Base-by-base conservation (phyloP, 495 filamentous ascomycete species). In the Neurospora sp. region DNA sequence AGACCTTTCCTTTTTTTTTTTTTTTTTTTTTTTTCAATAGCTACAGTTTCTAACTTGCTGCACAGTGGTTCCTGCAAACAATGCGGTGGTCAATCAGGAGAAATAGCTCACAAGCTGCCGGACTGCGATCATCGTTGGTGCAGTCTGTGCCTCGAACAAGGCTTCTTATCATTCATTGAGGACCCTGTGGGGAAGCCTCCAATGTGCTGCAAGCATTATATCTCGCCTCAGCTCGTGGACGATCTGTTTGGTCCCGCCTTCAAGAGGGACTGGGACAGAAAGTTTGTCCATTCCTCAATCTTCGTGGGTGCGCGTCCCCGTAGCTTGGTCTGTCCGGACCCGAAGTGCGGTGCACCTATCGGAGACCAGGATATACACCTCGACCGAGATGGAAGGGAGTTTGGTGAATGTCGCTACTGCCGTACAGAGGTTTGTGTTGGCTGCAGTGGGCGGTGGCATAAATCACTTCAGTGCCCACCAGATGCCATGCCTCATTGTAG, bases 121-220 rank as follows among this genome's bases (percentile, higher is more conserved):
- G 34, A 36, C 28, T 96, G 93, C 78, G 87, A 87, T 34, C 93
- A 96, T 78, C 88, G 88, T 54, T 94, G 93, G 91, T 96, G 93
- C 79, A 83, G 91, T 71, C 77, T 86, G 11, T 96, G 93, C 81
- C 83, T 96, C 31, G 88, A 88, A 77, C 88, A 89, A 24, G 86
- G 89, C 74, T 96, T 96, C 80, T 88, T 83, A 31, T 83, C 91
- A 43, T 94, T 92, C 24, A 82, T 93, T 73, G 90, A 85, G 42
- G 91, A 94, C 78, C 91, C 92, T 1, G 86, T 88, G 39, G 89
- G 91, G 77, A 94, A 95, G 92, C 92, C 93, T 10, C 93, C 93
- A 0, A 87, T 83, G 75, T 96, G 93, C 77, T 96, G 93, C 80
- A 91, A 88, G 4, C 71, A 92, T 42, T 87, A 88, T 75, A 94